Evolutionary conservation across 2,329 filamentous ascomycete genomes (phyloP).

Genomic region (Aspergillus clavatus): DNA sequence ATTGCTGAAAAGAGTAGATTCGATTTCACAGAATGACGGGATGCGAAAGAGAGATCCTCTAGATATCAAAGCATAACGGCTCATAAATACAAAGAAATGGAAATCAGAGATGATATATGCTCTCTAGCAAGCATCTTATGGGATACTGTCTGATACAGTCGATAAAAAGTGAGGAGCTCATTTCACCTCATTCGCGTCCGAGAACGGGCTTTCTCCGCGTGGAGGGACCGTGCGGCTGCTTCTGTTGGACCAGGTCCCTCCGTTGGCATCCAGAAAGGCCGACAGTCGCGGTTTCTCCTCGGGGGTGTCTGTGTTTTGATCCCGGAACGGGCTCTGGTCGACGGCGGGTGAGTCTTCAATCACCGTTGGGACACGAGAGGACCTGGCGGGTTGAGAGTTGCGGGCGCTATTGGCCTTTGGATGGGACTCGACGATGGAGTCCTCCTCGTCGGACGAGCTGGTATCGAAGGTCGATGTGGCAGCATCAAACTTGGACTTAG

Average conservation of each 20-base stretch:
- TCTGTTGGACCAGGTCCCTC: slow-evolving; percentile 26
- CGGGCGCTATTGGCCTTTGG: slow-evolving; percentile 11
- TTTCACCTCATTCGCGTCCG: slow-evolving; percentile 42
- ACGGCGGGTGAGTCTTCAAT: slow-evolving; percentile 26
- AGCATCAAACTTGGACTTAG: slow-evolving; percentile 12
- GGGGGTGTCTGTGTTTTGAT: slow-evolving; percentile 22
- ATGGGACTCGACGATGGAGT: slow-evolving; percentile 12
- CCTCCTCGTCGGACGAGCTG: slow-evolving; percentile 31
- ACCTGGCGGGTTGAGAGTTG: slow-evolving; percentile 18
- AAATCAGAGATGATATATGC: slow-evolving; percentile 2
- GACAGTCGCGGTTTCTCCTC: slow-evolving; percentile 19
- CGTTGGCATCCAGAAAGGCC: slow-evolving; percentile 11
- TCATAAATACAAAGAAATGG: slow-evolving; percentile 26
- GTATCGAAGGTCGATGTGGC: slow-evolving; percentile 30
- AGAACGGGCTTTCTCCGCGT: slow-evolving; percentile 41
- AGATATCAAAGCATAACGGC: slow-evolving; percentile 5
- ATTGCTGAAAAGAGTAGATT: no score
- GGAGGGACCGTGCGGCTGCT: slow-evolving; percentile 25
- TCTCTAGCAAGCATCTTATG: no score
- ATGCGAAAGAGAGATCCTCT: no score
- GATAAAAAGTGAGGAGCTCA: slow-evolving; percentile 16
- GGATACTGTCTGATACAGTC: slow-evolving; percentile 4
- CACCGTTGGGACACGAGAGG: slow-evolving; percentile 22
- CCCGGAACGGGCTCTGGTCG: slow-evolving; percentile 26
- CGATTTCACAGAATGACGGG: no score